Percentiles rank a stretch among this genome's conserved stretches.
Conservation (phyloP, 106 monocot species). For the Hemerocallis citrina region DNA sequence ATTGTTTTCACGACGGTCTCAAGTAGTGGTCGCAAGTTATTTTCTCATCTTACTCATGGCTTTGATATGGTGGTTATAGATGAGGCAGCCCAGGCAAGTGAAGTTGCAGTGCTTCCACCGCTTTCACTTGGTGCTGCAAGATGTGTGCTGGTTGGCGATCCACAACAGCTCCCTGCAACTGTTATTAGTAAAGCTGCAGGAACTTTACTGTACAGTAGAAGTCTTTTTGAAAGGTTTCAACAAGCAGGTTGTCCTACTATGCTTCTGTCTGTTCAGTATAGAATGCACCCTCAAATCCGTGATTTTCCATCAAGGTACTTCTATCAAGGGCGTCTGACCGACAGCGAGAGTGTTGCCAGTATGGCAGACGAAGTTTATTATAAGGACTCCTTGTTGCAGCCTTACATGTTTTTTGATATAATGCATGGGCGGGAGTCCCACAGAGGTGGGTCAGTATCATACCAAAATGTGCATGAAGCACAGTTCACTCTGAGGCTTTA, state of each 20-base stretch:
- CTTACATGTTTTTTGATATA: conserved; percentile 86
- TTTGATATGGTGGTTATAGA: conserved; percentile 99
- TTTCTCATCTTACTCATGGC: conserved; percentile 88
- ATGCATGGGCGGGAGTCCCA: conserved; percentile 91
- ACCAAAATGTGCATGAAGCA: conserved; percentile 88
- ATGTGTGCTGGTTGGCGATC: conserved; percentile 96
- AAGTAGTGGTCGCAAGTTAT: conserved; percentile 88
- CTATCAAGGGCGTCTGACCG: conserved; percentile 82
- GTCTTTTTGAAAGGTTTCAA: conserved; percentile 96
- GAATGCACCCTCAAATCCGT: conserved; percentile 97
- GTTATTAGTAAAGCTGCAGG: conserved; percentile 99
- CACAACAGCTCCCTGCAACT: conserved; percentile 96
- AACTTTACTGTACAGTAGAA: conserved; percentile 87
- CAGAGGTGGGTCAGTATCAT: conserved; percentile 75
- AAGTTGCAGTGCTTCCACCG: conserved; percentile 86
- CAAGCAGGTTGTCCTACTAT: conserved; percentile 94
- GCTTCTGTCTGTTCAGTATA: conserved; percentile 86
- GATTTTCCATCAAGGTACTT: conserved; percentile 94
- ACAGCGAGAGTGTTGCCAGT: conserved; percentile 72
- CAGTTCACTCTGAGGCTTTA: conserved; percentile 67
- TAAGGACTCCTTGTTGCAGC: conserved; percentile 63
- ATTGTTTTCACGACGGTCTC: conserved; percentile 98
- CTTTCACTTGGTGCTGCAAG: conserved; percentile 90
- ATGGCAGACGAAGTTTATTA: conserved; percentile 65
- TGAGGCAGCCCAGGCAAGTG: conserved; percentile 98